Percentiles rank a stretch among this genome's conserved stretches.
These are phyloP conservation scores for Cardamine resedifolia DNA, from an alignment of 345 rosid species.

Conservation along the genomic window DNA sequence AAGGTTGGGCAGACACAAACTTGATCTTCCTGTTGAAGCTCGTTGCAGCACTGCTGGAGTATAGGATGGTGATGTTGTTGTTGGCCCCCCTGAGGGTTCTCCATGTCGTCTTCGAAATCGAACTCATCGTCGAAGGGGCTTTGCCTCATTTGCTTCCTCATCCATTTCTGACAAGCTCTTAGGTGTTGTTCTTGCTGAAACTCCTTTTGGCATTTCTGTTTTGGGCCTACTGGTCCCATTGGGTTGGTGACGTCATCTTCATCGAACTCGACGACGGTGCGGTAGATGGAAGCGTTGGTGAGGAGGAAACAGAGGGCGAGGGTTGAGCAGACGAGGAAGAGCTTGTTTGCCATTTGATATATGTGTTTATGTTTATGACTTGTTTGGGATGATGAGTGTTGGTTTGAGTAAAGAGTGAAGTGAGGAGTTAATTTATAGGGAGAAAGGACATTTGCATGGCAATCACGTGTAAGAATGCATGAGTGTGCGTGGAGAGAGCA, in stretches of 20 bases:
- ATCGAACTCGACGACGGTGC: constrained; percentile 32
- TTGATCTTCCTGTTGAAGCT: constrained; percentile 16
- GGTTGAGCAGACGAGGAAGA: constrained; percentile 32
- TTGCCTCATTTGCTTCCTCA: neutral
- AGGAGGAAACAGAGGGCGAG: constrained; percentile 35
- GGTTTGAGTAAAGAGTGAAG: constrained; percentile 1
- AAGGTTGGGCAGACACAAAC: constrained; percentile 29
- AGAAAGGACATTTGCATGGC: constrained; percentile 22
- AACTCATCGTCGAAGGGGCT: constrained; percentile 14
- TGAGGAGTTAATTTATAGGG: neutral
- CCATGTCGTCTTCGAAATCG: constrained; percentile 23
- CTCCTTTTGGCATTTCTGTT: constrained; percentile 15
- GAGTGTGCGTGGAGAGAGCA: neutral
- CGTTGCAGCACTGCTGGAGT: constrained; percentile 30
- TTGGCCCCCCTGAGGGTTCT: neutral
- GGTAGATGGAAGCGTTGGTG: constrained; percentile 42
- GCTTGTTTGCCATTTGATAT: constrained; percentile 24
- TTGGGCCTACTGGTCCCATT: neutral
- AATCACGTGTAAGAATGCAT: constrained; percentile 17
- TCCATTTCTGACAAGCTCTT: constrained; percentile 19
- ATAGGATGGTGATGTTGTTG: neutral
- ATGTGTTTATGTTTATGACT: neutral
- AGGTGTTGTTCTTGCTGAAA: constrained; percentile 23
- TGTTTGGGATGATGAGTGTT: neutral
- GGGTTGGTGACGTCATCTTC: constrained; percentile 28